Percentiles rank a stretch among this genome's conserved stretches.
Conservation (phyloP, 2,329 filamentous ascomycete species). For the Clarireedia hainanense region DNA sequence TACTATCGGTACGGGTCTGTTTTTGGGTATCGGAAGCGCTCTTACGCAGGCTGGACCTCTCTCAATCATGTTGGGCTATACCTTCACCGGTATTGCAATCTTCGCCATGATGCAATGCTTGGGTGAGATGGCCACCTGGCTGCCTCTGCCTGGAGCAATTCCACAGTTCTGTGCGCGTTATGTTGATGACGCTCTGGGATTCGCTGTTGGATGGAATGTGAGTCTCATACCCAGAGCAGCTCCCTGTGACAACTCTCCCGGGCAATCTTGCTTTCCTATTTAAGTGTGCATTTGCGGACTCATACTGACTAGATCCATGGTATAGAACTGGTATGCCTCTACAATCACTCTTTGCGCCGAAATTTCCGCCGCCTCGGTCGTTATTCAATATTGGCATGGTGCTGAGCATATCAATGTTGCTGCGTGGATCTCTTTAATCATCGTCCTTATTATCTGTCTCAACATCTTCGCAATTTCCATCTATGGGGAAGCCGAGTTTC, state of each 20-base stretch:
- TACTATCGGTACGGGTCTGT: constrained; percentile 48
- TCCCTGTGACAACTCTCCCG: constrained; percentile 42
- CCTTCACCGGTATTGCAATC: constrained; percentile 43
- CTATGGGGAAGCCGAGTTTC: constrained; percentile 56
- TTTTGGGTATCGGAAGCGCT: constrained; percentile 45
- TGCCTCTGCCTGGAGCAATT: constrained; percentile 45
- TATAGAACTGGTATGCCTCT: constrained; percentile 26
- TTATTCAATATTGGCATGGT: constrained; percentile 41
- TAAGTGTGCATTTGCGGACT: not conserved
- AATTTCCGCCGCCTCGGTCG: constrained; percentile 40
- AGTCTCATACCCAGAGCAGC: constrained; percentile 32
- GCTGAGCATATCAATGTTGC: constrained; percentile 25
- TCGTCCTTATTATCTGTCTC: constrained; percentile 30
- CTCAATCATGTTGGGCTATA: constrained; percentile 44
- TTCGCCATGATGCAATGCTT: constrained; percentile 43
- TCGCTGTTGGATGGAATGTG: constrained; percentile 51
- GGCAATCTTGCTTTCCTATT: constrained; percentile 40
- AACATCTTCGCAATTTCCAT: constrained; percentile 52
- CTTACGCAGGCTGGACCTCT: constrained; percentile 47
- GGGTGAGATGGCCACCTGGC: constrained; percentile 43
- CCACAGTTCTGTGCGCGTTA: constrained; percentile 37
- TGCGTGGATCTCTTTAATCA: constrained; percentile 37
- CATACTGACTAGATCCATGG: constrained; percentile 3
- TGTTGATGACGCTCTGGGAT: constrained; percentile 46
- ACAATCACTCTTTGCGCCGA: constrained; percentile 36